Base-by-base conservation (phyloP, 352 stramenopile genomes). In the Pythium coloratum region DNA sequence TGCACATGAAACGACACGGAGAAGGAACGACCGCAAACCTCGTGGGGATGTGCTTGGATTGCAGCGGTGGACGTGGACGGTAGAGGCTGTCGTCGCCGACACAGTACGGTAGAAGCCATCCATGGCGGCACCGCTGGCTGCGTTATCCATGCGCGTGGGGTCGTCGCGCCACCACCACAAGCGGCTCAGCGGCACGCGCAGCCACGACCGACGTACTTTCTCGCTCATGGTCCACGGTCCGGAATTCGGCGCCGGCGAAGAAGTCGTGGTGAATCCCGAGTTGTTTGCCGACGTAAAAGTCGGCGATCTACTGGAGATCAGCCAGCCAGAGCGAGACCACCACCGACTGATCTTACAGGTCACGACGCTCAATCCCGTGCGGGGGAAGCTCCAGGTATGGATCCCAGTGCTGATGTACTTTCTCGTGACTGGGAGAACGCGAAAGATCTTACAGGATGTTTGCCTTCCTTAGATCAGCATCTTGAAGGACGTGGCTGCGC, bases 261-360 rank as follows among this genome's bases (percentile, higher is more conserved):
- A 91, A 59, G 70, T 94, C 24, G 82, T 94, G 49, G 64, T 94
- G 5, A 94, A 92, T 60, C 86, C 86, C 32, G 86, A 94, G 9
- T 67, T 73, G 32, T 94, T 94, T 64, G 80, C 82, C 0, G 71
- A 90, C 8, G 50, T 90, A 28, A 75, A 83, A 67, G 69, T 69
- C 44, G 9, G 42, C 32, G 83, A 92, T 58, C 49, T 94, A 18
- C 59, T 91, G 9, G 82, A 94, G 71, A 76, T 92, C 58, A 59
- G 55, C 8, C 82, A 94, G 71, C 69, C 77, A 1, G 82, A 91
- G 34, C 72, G 80, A 24, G 59, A 73, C 0, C 86, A 92, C 53
- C 80, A 78, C 55, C 79, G 81, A 2, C 80, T 94, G 5, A 69
- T 94, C 10, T 71, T 94, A 34, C 71, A 88, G 32, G 79, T 94